Percentiles rank a stretch among this genome's conserved stretches.
Evolutionary conservation across 1,284 basidiomycete species (phyloP).

Genomic region (Cystobasidiaceae sp.): DNA sequence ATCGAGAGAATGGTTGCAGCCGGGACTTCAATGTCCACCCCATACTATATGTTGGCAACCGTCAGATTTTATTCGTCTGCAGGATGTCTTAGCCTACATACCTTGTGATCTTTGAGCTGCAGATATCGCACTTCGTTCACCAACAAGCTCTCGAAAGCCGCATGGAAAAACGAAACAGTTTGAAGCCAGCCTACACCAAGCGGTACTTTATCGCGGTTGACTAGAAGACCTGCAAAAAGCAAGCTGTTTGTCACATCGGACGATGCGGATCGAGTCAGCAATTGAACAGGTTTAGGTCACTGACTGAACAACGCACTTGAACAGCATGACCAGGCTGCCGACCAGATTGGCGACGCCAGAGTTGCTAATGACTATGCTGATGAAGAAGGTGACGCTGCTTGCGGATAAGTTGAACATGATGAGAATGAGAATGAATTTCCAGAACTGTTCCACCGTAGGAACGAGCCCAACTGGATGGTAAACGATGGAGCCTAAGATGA

Average conservation of each 20-base stretch:
- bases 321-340: slow-evolving; percentile 93
- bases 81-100: slow-evolving; percentile 47
- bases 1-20: slow-evolving; percentile 86
- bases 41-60: slow-evolving; percentile 49
- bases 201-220: slow-evolving; percentile 83
- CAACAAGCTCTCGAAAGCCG: slow-evolving; percentile 91
- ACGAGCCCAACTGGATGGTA: slow-evolving; percentile 91
- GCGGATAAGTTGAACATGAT: slow-evolving; percentile 94
- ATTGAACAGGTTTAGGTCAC: not conserved
- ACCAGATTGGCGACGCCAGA: slow-evolving; percentile 82
- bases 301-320: slow-evolving; percentile 70
- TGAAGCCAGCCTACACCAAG: slow-evolving; percentile 74
- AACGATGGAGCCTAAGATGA: slow-evolving; percentile 89
- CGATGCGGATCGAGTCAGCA: not conserved
- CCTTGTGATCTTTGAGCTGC: slow-evolving; percentile 83
- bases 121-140: slow-evolving; percentile 93
- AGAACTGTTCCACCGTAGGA: slow-evolving; percentile 78
- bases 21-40: slow-evolving; percentile 86
- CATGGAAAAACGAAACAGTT: slow-evolving; percentile 93
- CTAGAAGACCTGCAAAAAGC: slow-evolving; percentile 87
- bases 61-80: not conserved
- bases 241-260: slow-evolving; percentile 54
- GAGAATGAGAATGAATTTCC: slow-evolving; percentile 94
- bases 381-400: slow-evolving; percentile 79
- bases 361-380: slow-evolving; percentile 80